Base-by-base conservation (phyloP, 371 early-diverging fungal genomes). In the Mycotypha africana region DNA sequence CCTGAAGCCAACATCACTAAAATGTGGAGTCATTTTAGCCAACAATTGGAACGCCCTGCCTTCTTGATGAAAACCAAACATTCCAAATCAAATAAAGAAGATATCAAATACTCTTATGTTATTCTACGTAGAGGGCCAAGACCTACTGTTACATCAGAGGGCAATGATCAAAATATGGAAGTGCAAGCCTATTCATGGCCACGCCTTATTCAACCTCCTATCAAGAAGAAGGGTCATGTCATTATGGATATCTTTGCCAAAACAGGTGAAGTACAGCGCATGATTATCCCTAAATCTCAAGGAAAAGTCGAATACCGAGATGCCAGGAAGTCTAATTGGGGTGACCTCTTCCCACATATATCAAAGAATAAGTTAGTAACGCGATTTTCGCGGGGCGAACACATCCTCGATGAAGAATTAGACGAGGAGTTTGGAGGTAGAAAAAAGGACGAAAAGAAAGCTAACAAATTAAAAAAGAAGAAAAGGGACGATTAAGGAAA, bases 11-110 rank as follows among this genome's bases (percentile, higher is more conserved):
- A 75, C 15, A 66, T 70, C 3, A 43, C 70, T 15, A 57, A 58
- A 10, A 42, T 67, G 20, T 92, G 93, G 92, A 87, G 92, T 40
- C 92, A 93, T 50, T 93, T 86, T 49, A 85, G 90, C 21, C 93
- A 92, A 56, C 67, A 85, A 35, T 70, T 88, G 8, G 86, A 89
- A 51, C 73, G 88, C 9, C 86, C 89, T 0, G 38, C 56, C 4
- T 84, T 79, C 46, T 64, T 86, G 62, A 89, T 89, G 83, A 79
- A 80, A 45, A 81, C 85, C 2, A 91, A 91, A 49, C 79, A 76
- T 42, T 65, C 78, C 1, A 82, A 84, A 47, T 56, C 46, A 12
- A 87, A 91, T 62, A 49, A 61, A 16, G 91, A 92, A 56, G 89
- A 90, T 45, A 58, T 81, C 19, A 85, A 84, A 46, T 95, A 87